A percentile compares a stretch with the other conserved stretches of the same genome.
Conservation (phyloP, 768 basidiomycete species). For the Suillus spraguei region DNA sequence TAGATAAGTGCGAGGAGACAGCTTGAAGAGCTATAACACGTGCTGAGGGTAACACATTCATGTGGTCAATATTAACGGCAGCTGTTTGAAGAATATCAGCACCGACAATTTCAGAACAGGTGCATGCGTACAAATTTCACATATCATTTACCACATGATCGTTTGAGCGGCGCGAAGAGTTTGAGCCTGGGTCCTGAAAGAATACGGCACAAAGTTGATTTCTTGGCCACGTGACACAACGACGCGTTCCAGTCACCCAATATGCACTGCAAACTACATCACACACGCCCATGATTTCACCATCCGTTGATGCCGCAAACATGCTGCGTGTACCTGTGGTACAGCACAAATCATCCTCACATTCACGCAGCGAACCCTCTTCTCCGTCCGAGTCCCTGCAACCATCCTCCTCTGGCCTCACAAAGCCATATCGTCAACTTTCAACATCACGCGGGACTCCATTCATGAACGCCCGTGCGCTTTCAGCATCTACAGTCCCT, state of each 20-base stretch:
- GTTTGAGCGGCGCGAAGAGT: too few species aligned
- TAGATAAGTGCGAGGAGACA: background rate
- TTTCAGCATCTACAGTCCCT: background rate
- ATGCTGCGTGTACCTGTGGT: background rate
- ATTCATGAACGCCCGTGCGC: background rate
- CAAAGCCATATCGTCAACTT: conserved; percentile 3
- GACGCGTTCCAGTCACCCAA: conserved; percentile 11
- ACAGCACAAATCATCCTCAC: background rate
- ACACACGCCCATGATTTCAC: background rate
- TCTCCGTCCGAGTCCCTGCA: background rate
- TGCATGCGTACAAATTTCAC: background rate
- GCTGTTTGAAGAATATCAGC: background rate
- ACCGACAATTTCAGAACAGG: background rate
- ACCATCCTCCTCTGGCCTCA: conserved; percentile 1
- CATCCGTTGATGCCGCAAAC: background rate
- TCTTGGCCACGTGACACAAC: conserved; percentile 28
- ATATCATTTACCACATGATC: background rate
- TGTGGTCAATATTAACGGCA: background rate
- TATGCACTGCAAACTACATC: background rate
- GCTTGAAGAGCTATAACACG: background rate
- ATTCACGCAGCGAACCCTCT: conserved; percentile 1
- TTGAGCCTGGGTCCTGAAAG: too few species aligned
- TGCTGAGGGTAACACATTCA: background rate
- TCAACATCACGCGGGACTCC: conserved; percentile 1
- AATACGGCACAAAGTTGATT: conserved; percentile 21